Conservation (phyloP, 768 basidiomycete genomes). For the Tricholoma flavovirens region DNA sequence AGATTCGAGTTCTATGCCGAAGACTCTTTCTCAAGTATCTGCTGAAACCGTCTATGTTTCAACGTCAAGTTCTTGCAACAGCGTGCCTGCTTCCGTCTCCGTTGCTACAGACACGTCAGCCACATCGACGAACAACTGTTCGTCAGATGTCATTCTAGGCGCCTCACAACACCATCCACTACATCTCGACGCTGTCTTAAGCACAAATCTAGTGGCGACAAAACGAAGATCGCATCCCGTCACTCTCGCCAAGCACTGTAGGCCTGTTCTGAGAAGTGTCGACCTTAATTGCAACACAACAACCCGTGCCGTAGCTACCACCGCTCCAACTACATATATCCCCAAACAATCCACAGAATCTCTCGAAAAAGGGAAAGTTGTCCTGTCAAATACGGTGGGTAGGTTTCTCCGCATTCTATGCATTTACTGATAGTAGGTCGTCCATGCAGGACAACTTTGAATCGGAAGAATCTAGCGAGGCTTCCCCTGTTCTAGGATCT, state of each 20-base stretch:
- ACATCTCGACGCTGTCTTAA: neutral
- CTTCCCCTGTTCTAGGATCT: constrained; percentile 12
- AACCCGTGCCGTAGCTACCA: neutral
- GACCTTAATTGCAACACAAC: constrained; percentile 9
- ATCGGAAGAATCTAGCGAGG: neutral
- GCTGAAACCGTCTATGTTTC: neutral
- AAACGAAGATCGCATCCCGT: neutral
- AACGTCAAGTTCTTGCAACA: neutral
- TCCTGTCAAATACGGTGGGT: constrained; percentile 7
- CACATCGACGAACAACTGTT: neutral
- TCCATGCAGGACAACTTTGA: neutral
- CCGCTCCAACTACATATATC: neutral
- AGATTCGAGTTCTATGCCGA: neutral
- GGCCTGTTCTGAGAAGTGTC: constrained; percentile 8
- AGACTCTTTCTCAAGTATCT: neutral
- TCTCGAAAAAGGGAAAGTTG: constrained; percentile 18
- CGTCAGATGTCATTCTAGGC: neutral
- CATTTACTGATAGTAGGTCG: neutral
- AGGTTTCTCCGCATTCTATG: too few species aligned
- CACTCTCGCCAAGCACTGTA: constrained; percentile 4
- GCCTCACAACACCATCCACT: neutral
- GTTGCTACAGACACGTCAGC: neutral
- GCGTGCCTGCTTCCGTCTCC: neutral
- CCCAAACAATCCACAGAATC: constrained; percentile 14
- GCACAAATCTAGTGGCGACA: constrained; percentile 8